A percentile compares a stretch with the other conserved stretches of the same genome.
Conservation (phyloP, 176 grass and related monocot genomes). For the Aegilops bicornis region DNA sequence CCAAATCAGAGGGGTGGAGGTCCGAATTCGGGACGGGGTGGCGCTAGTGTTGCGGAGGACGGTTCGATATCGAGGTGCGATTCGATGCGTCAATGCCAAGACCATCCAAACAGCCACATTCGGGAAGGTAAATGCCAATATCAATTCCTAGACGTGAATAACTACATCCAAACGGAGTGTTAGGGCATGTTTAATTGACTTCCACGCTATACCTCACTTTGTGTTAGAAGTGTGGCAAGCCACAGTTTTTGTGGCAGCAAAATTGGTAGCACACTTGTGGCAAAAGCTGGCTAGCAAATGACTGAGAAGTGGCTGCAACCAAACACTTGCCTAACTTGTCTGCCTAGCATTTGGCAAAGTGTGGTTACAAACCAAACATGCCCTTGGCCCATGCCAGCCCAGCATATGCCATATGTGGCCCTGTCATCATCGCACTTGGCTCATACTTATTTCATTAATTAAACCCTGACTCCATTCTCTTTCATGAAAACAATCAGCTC, state of each 20-base stretch:
- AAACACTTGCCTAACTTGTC: neutral
- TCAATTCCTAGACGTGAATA: no score
- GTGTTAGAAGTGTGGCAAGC: neutral
- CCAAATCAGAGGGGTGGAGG: no score
- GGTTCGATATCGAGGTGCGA: no score
- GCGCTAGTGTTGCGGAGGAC: no score
- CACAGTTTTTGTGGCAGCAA: neutral
- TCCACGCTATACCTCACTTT: neutral
- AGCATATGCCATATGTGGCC: neutral
- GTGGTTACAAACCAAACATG: neutral
- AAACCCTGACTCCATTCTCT: neutral
- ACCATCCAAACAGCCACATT: no score
- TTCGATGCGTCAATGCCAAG: no score
- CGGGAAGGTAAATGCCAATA: no score
- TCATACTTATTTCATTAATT: neutral
- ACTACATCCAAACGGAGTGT: neutral
- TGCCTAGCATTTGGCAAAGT: slow-evolving; percentile 2
- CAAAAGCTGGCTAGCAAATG: neutral
- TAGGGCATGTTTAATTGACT: neutral
- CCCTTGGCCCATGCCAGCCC: neutral
- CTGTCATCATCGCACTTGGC: neutral
- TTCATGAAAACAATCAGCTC: neutral
- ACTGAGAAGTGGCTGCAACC: neutral
- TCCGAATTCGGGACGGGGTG: no score
- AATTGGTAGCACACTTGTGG: neutral